These are phyloP conservation scores for Xanthoconium separans DNA, from an alignment of 1,284 basidiomycete species.

Conservation along the genomic window DNA sequence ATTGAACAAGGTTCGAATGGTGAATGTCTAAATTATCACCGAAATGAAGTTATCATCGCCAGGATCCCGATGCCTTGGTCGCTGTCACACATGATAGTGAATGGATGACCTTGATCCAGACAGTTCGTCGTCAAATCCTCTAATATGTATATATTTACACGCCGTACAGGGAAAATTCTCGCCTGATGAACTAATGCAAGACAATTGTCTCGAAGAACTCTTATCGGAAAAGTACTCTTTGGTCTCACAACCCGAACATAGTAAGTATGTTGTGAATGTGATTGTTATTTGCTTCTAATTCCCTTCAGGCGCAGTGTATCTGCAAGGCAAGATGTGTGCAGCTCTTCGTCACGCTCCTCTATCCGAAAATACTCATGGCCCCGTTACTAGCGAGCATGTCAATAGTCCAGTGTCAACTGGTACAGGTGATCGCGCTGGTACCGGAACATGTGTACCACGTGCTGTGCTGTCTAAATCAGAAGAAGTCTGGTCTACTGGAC, in stretches of 20 bases:
- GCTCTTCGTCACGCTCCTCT: too few relatives aligned
- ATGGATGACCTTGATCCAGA: conserved; percentile 3
- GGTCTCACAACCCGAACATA: not conserved
- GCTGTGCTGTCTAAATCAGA: too few relatives aligned
- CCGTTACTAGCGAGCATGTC: too few relatives aligned
- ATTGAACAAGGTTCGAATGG: conserved; percentile 5
- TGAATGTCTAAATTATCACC: not conserved
- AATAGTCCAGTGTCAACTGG: too few relatives aligned
- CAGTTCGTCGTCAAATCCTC: not conserved
- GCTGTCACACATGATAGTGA: conserved; percentile 1
- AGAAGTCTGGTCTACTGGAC: too few relatives aligned
- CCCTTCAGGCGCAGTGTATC: not conserved
- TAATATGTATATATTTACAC: not conserved
- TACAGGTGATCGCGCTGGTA: too few relatives aligned
- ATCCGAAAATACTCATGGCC: too few relatives aligned
- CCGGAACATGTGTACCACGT: too few relatives aligned
- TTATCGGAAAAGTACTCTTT: not conserved
- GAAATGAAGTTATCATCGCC: not conserved
- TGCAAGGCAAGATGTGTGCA: not conserved
- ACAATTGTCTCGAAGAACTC: not conserved
- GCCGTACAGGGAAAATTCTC: not conserved
- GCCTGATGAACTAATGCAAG: not conserved
- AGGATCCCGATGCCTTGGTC: not conserved
- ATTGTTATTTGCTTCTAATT: not conserved
- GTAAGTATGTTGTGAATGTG: not conserved